Percentiles rank a stretch among this genome's conserved stretches.
These are phyloP conservation scores for Hymenoscyphus occultus DNA, from an alignment of 2,329 filamentous ascomycete genomes.

Conservation along the genomic window DNA sequence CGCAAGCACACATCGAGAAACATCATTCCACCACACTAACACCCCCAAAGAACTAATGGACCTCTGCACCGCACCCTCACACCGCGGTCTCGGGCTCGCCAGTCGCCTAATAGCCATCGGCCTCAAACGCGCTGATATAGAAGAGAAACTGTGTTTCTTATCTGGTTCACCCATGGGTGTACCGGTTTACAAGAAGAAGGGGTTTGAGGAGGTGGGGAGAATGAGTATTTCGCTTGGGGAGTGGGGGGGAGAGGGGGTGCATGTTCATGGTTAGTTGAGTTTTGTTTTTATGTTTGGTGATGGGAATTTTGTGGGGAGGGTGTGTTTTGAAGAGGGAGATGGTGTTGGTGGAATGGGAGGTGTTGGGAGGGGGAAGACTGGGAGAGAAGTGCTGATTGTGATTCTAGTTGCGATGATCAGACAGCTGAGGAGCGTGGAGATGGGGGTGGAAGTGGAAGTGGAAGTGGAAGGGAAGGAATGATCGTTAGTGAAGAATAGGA, in stretches of 20 bases:
- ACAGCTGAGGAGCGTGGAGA: not conserved
- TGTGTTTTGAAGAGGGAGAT: not conserved
- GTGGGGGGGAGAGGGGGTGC: slow-evolving; percentile 8
- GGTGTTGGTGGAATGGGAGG: no score
- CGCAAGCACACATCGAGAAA: no score
- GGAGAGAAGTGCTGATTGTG: not conserved
- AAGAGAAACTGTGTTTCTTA: not conserved
- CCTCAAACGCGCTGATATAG: slow-evolving; percentile 2
- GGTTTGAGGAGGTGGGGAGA: slow-evolving; percentile 6
- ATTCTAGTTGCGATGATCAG: not conserved
- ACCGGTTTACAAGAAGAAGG: slow-evolving; percentile 7
- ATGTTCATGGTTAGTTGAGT: slow-evolving; percentile 7
- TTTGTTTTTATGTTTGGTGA: not conserved
- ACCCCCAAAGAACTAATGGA: slow-evolving; percentile 6
- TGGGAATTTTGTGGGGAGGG: not conserved
- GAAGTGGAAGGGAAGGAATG: not conserved
- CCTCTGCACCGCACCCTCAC: not conserved
- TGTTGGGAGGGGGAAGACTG: no score
- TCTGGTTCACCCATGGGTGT: slow-evolving; percentile 8
- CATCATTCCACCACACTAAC: not conserved
- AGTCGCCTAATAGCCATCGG: slow-evolving; percentile 4
- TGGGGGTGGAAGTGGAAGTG: not conserved
- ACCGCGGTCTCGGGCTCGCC: slow-evolving; percentile 3
- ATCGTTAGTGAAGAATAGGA: not conserved
- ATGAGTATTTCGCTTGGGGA: slow-evolving; percentile 34